Percentiles rank a stretch among this genome's conserved stretches.
phyloP scores from a whole-genome alignment of 192 early-diverging fungal genomes.

The Dissophora ornata region DNA sequence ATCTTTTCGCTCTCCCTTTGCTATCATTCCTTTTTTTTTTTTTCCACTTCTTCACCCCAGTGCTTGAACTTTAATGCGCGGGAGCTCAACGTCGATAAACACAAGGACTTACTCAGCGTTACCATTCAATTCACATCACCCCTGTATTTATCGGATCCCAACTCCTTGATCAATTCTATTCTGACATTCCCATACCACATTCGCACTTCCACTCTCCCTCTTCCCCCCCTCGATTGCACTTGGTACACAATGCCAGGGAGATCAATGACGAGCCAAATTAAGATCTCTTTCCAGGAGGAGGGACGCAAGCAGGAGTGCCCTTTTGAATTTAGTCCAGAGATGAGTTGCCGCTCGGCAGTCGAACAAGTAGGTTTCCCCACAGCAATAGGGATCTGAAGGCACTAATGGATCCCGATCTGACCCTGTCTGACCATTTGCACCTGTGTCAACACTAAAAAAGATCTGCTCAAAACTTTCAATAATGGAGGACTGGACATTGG shows the following conservation, averaged over 20 bases:
- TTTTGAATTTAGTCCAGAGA: slow-evolving; percentile 24
- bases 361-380: slow-evolving; percentile 31
- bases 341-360: slow-evolving; percentile 34
- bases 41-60: too few relatives aligned
- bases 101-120: too few relatives aligned
- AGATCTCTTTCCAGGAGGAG: slow-evolving; percentile 27
- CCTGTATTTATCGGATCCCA: too few relatives aligned
- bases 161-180: too few relatives aligned
- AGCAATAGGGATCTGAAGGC: not conserved
- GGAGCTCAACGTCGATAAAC: too few relatives aligned
- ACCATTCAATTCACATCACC: too few relatives aligned
- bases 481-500: slow-evolving; percentile 37
- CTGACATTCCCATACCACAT: not conserved
- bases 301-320: slow-evolving; percentile 32
- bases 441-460: slow-evolving; percentile 13
- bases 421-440: not conserved
- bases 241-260: not conserved
- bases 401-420: not conserved
- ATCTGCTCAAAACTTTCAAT: slow-evolving; percentile 27
- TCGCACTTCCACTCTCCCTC: not conserved
- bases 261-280: slow-evolving; percentile 23
- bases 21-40: too few relatives aligned
- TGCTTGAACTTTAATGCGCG: too few relatives aligned
- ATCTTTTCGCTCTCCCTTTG: too few relatives aligned
- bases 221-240: too few relatives aligned